Percentiles rank a stretch among this genome's conserved stretches.
Conservation (phyloP, 2,329 filamentous ascomycete genomes). For the Colletotrichum cereale region DNA sequence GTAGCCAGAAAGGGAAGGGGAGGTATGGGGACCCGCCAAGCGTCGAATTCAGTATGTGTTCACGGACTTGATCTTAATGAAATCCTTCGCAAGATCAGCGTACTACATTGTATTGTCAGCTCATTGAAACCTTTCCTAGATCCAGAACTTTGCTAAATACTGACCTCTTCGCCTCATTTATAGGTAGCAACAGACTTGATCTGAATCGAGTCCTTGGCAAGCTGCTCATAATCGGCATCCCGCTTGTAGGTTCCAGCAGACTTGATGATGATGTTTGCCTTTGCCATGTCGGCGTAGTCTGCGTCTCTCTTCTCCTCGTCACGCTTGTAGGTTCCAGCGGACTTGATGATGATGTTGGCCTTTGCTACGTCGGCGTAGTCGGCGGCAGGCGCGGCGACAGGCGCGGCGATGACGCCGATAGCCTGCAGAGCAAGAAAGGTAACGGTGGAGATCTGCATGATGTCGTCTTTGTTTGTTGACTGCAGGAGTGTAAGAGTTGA, state of each 20-base stretch:
- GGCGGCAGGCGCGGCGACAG: slow-evolving; percentile 3
- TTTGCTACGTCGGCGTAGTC: slow-evolving; percentile 21
- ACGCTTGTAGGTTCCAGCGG: slow-evolving; percentile 15
- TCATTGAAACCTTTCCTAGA: no score
- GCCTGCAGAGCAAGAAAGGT: slow-evolving; percentile 26
- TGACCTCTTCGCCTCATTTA: slow-evolving; percentile 22
- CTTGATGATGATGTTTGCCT: slow-evolving; percentile 19
- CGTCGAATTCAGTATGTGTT: not conserved
- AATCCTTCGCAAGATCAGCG: slow-evolving; percentile 16
- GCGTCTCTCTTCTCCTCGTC: slow-evolving; percentile 14
- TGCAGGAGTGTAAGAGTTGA: not conserved
- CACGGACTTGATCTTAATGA: slow-evolving; percentile 22
- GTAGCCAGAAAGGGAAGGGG: accelerated
- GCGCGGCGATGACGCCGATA: slow-evolving; percentile 25
- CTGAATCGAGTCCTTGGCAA: slow-evolving; percentile 11
- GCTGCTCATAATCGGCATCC: not conserved
- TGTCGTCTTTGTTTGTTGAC: not conserved
- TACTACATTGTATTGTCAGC: not conserved
- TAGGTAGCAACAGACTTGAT: slow-evolving; percentile 28
- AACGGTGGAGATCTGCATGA: slow-evolving; percentile 27
- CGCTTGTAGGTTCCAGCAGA: slow-evolving; percentile 23
- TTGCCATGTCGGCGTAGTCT: slow-evolving; percentile 13
- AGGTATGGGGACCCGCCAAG: not conserved
- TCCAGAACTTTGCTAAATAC: not conserved
- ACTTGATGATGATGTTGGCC: slow-evolving; percentile 24